A percentile compares a stretch with the other conserved stretches of the same genome.
Conservation (phyloP, 345 rosid genomes). For the Linum usitatissimum region DNA sequence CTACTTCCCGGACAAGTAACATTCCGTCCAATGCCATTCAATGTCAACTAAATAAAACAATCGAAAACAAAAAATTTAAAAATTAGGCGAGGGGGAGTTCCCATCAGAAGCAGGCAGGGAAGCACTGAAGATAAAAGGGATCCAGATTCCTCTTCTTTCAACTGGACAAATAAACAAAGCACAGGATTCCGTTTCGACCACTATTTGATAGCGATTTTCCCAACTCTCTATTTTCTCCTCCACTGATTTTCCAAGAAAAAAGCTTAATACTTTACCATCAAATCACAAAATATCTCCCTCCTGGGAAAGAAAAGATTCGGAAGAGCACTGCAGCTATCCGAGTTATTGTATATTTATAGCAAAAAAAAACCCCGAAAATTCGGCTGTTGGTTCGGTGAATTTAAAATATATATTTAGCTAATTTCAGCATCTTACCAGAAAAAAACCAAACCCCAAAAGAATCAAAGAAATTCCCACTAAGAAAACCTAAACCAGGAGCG, state of each 20-base stretch:
- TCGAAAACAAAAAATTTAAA: too few species aligned
- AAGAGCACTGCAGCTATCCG: too few species aligned
- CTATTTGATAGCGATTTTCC: background rate
- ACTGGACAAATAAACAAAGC: background rate
- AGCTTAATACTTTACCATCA: background rate
- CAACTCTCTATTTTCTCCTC: background rate
- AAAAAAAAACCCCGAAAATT: too few species aligned
- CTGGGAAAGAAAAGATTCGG: too few species aligned
- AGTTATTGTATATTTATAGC: too few species aligned
- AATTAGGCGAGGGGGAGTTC: background rate
- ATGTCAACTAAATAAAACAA: background rate
- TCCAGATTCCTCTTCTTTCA: background rate
- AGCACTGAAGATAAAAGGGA: background rate
- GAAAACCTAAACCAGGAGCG: background rate
- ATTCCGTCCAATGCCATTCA: background rate
- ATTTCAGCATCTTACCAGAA: background rate
- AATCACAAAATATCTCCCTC: too few species aligned
- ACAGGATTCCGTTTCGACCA: background rate
- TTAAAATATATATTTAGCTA: background rate
- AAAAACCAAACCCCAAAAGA: background rate
- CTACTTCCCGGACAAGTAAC: slow-evolving; percentile 2
- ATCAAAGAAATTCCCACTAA: background rate
- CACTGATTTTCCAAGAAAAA: background rate
- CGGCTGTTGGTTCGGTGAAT: too few species aligned
- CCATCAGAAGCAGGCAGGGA: background rate